These are phyloP conservation scores for Porogramme epimiltina DNA, from an alignment of 1,284 basidiomycete species.

Conservation along the genomic window DNA sequence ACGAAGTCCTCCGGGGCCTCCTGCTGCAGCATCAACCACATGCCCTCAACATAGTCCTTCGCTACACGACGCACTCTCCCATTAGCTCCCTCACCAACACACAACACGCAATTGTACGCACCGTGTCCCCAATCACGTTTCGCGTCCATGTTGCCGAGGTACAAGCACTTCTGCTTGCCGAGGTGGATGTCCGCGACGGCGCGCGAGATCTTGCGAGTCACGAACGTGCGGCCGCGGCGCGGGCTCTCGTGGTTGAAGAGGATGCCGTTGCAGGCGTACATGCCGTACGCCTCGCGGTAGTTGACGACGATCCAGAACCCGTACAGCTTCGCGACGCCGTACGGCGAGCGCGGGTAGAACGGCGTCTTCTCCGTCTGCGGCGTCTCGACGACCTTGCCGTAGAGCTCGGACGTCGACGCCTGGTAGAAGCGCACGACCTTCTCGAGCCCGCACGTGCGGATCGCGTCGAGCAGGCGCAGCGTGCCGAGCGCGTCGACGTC, in stretches of 20 bases:
- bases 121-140: conserved; percentile 95
- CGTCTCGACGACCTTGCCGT: conserved; percentile 90
- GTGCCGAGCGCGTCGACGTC: conserved; percentile 93
- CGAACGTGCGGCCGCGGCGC: conserved; percentile 87
- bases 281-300: conserved; percentile 90
- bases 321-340: conserved; percentile 90
- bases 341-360: conserved; percentile 91
- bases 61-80: conserved; percentile 42
- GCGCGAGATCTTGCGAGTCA: conserved; percentile 89
- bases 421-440: conserved; percentile 90
- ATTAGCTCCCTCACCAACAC: not conserved
- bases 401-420: conserved; percentile 92
- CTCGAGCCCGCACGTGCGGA: conserved; percentile 89
- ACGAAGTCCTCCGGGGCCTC: conserved; percentile 82
- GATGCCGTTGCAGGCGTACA: conserved; percentile 91
- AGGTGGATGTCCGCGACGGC: conserved; percentile 88
- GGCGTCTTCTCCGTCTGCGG: conserved; percentile 92
- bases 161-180: conserved; percentile 84
- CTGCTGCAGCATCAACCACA: conserved; percentile 95
- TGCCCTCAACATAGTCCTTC: conserved; percentile 88
- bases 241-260: conserved; percentile 96
- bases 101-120: conserved; percentile 33
- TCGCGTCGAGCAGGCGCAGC: conserved; percentile 87
- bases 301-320: conserved; percentile 90
- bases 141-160: conserved; percentile 89